These are phyloP conservation scores for Triangularia setosa DNA, from an alignment of 2,329 filamentous ascomycete genomes.

Conservation along the genomic window DNA sequence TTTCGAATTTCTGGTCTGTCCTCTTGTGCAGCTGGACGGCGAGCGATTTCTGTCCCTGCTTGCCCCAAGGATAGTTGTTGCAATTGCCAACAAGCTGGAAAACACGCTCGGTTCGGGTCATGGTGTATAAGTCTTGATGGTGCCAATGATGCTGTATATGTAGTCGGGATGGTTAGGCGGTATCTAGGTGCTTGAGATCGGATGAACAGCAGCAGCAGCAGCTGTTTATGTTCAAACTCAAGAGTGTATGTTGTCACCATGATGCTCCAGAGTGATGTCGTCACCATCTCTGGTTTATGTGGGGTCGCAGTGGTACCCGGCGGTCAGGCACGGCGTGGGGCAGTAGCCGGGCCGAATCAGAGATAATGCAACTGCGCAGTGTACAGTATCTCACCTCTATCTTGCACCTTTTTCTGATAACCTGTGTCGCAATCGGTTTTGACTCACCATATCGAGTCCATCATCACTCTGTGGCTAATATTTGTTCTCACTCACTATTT, in stretches of 20 bases:
- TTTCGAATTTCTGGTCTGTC: conserved; percentile 58
- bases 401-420: too few relatives aligned
- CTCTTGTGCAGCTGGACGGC: conserved; percentile 62
- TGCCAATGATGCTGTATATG: background rate
- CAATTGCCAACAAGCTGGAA: conserved; percentile 46
- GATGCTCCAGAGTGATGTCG: conserved; percentile 4
- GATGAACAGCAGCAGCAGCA: background rate
- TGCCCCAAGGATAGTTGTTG: conserved; percentile 69
- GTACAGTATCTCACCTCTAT: too few relatives aligned
- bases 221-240: background rate
- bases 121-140: background rate
- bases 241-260: background rate
- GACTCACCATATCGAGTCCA: too few relatives aligned
- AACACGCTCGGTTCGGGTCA: conserved; percentile 26
- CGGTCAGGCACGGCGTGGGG: background rate
- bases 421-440: too few relatives aligned
- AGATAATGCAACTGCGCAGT: too few relatives aligned
- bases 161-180: background rate
- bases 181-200: background rate
- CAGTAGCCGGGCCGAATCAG: background rate
- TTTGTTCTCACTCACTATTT: too few relatives aligned
- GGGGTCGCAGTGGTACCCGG: background rate
- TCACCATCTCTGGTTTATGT: conserved; percentile 10
- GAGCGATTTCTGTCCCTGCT: conserved; percentile 60
- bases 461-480: too few relatives aligned